phyloP scores from a whole-genome alignment of 441 rosid species.

The California macrophylla region DNA sequence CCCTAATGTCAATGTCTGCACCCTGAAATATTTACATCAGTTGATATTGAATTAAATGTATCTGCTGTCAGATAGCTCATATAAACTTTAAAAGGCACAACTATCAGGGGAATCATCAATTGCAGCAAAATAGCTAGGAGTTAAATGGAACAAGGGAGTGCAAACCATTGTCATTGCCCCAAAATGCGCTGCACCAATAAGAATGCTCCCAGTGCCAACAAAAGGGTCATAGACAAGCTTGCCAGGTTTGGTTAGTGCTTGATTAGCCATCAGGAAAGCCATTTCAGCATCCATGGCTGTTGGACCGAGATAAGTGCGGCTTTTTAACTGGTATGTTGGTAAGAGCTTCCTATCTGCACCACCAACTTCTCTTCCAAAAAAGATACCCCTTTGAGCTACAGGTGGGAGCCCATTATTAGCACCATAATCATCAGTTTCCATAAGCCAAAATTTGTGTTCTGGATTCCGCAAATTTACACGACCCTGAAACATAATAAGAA shows the following conservation, averaged over 20 bases:
- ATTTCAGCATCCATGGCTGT: slow-evolving; percentile 99
- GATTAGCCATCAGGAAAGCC: slow-evolving; percentile 96
- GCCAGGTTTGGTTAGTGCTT: slow-evolving; percentile 66
- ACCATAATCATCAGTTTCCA: slow-evolving; percentile 77
- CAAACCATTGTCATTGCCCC: slow-evolving; percentile 91
- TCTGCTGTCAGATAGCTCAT: slow-evolving; percentile 12
- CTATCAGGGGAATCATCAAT: not conserved
- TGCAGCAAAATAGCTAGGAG: slow-evolving; percentile 1
- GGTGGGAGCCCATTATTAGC: slow-evolving; percentile 85
- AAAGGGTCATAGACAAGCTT: slow-evolving; percentile 90
- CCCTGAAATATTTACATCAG: slow-evolving; percentile 44
- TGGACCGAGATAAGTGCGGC: slow-evolving; percentile 85
- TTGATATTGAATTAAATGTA: slow-evolving; percentile 14
- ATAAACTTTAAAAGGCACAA: not conserved
- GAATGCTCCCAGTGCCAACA: slow-evolving; percentile 93
- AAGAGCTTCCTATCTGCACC: slow-evolving; percentile 78
- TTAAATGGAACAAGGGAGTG: slow-evolving; percentile 12
- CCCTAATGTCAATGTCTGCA: slow-evolving; percentile 92
- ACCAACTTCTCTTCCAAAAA: slow-evolving; percentile 90
- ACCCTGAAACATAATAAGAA: slow-evolving; percentile 42
- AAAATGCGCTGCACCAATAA: slow-evolving; percentile 84
- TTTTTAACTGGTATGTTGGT: slow-evolving; percentile 80
- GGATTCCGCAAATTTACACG: slow-evolving; percentile 65
- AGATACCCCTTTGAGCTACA: slow-evolving; percentile 51
- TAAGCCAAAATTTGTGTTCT: slow-evolving; percentile 67